phyloP scores from a whole-genome alignment of 805 yeast genomes.

The Saturnispora galanensis region DNA sequence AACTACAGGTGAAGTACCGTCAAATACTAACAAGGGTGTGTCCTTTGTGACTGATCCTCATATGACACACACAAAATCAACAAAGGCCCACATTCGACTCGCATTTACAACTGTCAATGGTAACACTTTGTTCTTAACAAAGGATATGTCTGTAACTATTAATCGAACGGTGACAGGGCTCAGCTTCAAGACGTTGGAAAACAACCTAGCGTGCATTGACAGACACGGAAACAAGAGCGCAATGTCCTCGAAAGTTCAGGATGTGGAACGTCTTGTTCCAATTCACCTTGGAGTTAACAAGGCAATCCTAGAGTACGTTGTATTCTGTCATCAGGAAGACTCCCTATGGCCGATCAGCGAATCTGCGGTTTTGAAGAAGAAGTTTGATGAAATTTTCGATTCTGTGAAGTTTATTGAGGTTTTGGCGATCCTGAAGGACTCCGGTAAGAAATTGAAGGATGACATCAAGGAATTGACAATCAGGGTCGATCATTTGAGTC shows the following conservation, averaged over 20 bases:
- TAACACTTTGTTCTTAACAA: slow-evolving; percentile 72
- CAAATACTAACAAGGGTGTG: slow-evolving; percentile 93
- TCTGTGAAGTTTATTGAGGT: slow-evolving; percentile 90
- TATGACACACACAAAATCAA: slow-evolving; percentile 62
- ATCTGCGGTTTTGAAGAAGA: slow-evolving; percentile 77
- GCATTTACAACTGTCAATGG: slow-evolving; percentile 71
- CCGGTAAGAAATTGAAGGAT: slow-evolving; percentile 65
- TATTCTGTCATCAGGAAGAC: slow-evolving; percentile 97
- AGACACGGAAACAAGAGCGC: slow-evolving; percentile 57
- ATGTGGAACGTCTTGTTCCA: slow-evolving; percentile 76
- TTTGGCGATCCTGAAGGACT: slow-evolving; percentile 62
- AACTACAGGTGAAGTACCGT: slow-evolving; percentile 93
- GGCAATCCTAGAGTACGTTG: slow-evolving; percentile 82
- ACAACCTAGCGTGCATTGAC: slow-evolving; percentile 63
- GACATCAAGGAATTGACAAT: slow-evolving; percentile 73
- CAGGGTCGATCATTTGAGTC: slow-evolving; percentile 64
- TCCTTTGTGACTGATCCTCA: slow-evolving; percentile 83
- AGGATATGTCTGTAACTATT: slow-evolving; percentile 67
- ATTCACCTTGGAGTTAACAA: slow-evolving; percentile 76
- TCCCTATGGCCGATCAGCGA: slow-evolving; percentile 94
- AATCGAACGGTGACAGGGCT: slow-evolving; percentile 40
- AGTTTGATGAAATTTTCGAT: slow-evolving; percentile 94
- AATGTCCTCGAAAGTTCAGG: slow-evolving; percentile 72
- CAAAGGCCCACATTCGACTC: slow-evolving; percentile 82
- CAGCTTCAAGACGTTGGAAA: slow-evolving; percentile 86